Evolutionary conservation across 2,329 filamentous ascomycete species (phyloP), one percentile per base, ranked within the genome.

Genomic region (Aspergillus nomiae): DNA sequence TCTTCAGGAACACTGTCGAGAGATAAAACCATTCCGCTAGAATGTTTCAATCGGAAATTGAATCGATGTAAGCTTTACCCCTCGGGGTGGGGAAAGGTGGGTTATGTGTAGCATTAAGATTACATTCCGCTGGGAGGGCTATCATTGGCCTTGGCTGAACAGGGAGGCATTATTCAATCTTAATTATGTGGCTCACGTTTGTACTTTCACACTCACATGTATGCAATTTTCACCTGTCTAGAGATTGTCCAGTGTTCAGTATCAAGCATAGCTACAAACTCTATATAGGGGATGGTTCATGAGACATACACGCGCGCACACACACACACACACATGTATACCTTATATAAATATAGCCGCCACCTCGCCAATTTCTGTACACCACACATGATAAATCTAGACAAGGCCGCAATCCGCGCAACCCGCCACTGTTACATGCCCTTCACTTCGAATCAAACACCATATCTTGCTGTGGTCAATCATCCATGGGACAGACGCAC

Each of bases 1-100:
- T 99, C 95, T 77, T 94, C 91, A 46, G 94, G 94, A 41, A 95
- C 82, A 59, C 67, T 57, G 59, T 67, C 66, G 32, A 79, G 70
- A 68, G 73, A 76, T 58, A 67, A 62, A 68, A 74, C 68, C 74
- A 77, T 77, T 64, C 71, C 72, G 72, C 60, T 68, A 48, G 58
- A 60, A 26, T 54, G 26, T 38, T 58, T 36, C 50, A 10, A 51
- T 41, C 48, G 41, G 55, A 38, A 21, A 55, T 50, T 34, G 36
- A 41, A 46, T 48, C n/a, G 26, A 51, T 30, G 48, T 32, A 16
- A 48, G 12, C 26, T 28, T 51, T 32, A 28, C 48, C 48, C 48
- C 26, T 51, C 9, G 26, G 28, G 24, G 16, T 51, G 26, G 26
- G 48, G 48, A 28, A 30, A 28, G 11, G 21, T 28, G n/a, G 19